phyloP scores from a whole-genome alignment of 2,329 filamentous ascomycete species.

The Penicillium sp. region DNA sequence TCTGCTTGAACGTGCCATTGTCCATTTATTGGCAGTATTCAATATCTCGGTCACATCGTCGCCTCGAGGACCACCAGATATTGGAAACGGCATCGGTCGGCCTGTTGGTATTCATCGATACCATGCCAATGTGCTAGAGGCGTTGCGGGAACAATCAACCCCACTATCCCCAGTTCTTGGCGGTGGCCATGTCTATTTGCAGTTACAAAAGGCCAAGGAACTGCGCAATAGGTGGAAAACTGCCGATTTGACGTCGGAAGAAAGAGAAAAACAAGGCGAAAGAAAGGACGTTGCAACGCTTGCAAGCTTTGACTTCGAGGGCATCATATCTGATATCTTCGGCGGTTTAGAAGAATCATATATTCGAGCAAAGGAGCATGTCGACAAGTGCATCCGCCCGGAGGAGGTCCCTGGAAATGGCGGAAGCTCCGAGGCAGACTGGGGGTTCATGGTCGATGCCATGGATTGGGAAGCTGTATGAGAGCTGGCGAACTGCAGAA shows the following conservation, averaged over 20 bases:
- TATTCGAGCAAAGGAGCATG: slow-evolving; percentile 49
- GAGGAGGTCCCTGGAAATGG: slow-evolving; percentile 9
- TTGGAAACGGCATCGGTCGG: slow-evolving; percentile 26
- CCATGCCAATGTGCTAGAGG: slow-evolving; percentile 67
- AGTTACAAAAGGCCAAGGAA: slow-evolving; percentile 65
- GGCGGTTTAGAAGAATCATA: slow-evolving; percentile 60
- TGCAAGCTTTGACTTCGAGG: slow-evolving; percentile 60
- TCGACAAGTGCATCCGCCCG: slow-evolving; percentile 33
- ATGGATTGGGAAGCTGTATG: slow-evolving; percentile 57
- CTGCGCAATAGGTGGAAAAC: slow-evolving; percentile 72
- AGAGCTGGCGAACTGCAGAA: not conserved
- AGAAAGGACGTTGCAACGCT: slow-evolving; percentile 41
- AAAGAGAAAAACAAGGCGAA: slow-evolving; percentile 26
- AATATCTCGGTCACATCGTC: slow-evolving; percentile 52
- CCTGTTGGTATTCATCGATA: slow-evolving; percentile 53
- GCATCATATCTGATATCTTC: slow-evolving; percentile 59
- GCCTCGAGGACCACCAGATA: slow-evolving; percentile 2
- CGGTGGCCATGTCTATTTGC: slow-evolving; percentile 52
- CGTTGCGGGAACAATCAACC: slow-evolving; percentile 57
- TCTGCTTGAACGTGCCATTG: slow-evolving; percentile 67
- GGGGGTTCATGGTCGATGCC: slow-evolving; percentile 59
- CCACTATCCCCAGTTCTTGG: slow-evolving; percentile 60
- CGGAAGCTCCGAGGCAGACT: slow-evolving; percentile 45
- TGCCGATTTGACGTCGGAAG: slow-evolving; percentile 49
- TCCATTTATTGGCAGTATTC: slow-evolving; percentile 64